Base-by-base conservation (phyloP, 108 stramenopile genomes). In the Conticribra guillardii region DNA sequence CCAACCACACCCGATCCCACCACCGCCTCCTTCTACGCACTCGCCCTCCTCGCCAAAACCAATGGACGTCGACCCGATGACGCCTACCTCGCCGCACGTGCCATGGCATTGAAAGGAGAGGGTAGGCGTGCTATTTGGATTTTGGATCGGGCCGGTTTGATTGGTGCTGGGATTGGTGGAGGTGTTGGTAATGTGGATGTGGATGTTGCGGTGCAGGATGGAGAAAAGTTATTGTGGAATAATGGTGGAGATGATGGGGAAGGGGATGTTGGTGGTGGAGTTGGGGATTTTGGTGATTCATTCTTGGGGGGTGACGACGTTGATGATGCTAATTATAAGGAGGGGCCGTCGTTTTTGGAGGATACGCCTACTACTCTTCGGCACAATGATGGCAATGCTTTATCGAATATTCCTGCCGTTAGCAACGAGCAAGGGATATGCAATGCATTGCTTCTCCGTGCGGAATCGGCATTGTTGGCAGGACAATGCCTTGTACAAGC, bases 21-120 rank as follows among this genome's bases (percentile, higher is more conserved):
- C 34, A 83, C 81, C 50, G 87, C 89, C 1, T 76, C 80, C 33
- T 93, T 90, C 69, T 93, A 79, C 72, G 89, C 87, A 9, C 49
- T 66, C 16, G 52, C 85, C 19, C 72, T 88, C 4, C 79, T 78
- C 73, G 54, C 88, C 27, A 88, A 88, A 66, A 86, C 67, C 9
- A 62, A 54, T 44, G 47, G 60, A 17, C 60, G 60, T 58, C 41
- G 61, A 4, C 70, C 76, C 0, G 67, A 76, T 29, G 92, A 93
- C 71, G 87, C 87, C 29, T 83, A 84, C 55, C 60, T 93, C 0
- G 87, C 86, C 37, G 85, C 90, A 28, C 69, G 71, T 31, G 72
- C 84, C 11, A 45, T 88, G 54, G 52, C 65, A 16, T 45, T 70
- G 22, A 85, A 85, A 53, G 72, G 70, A 7, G 86, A 91, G 67